Percentiles rank a stretch among this genome's conserved stretches.
These are phyloP conservation scores for Schoenoplectus triqueter DNA, from an alignment of 202 grass and related monocot species.

Conservation along the genomic window DNA sequence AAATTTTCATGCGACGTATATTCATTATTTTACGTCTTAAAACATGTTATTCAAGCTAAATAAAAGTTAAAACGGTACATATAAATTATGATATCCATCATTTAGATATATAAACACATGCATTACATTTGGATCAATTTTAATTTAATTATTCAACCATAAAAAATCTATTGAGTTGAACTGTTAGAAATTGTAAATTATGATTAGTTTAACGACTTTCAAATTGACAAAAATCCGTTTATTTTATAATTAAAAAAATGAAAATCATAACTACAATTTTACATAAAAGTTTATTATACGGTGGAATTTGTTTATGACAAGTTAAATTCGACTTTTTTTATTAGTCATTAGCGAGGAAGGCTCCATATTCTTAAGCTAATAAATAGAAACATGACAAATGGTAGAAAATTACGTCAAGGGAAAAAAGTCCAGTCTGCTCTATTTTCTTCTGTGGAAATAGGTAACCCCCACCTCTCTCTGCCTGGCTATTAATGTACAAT, in stretches of 20 bases:
- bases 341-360: not conserved
- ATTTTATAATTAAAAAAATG: too few relatives aligned
- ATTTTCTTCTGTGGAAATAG: constrained; percentile 27
- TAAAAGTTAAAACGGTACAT: not conserved
- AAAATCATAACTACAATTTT: too few relatives aligned
- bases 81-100: not conserved
- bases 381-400: constrained; percentile 11
- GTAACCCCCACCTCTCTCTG: not conserved
- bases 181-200: not conserved
- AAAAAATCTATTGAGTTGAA: too few relatives aligned
- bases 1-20: too few relatives aligned
- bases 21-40: too few relatives aligned
- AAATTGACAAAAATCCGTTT: too few relatives aligned
- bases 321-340: not conserved
- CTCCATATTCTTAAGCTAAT: not conserved
- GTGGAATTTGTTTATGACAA: not conserved
- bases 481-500: constrained; percentile 14
- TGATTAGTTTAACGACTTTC: not conserved
- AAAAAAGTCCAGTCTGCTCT: not conserved
- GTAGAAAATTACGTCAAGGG: not conserved
- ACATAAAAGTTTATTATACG: not conserved
- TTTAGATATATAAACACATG: not conserved
- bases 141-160: not conserved
- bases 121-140: not conserved
- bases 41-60: not conserved